Evolutionary conservation across 106 monocot genomes (phyloP), one percentile per base, ranked within the genome.

Genomic region (Vanilla planifolia): DNA sequence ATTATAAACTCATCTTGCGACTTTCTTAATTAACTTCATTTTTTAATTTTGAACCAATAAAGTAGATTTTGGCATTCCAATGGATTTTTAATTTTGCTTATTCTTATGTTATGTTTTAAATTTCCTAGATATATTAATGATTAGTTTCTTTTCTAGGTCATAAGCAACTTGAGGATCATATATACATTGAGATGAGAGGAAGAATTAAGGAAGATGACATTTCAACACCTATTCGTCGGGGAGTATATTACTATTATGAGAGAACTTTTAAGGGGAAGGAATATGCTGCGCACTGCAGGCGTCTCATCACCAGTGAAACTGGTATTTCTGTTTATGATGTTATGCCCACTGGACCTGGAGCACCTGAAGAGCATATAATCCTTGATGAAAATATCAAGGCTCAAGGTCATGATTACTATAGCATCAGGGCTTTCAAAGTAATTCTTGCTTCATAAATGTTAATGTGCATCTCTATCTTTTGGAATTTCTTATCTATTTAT

Each of bases 371-470:
- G 72, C 98, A 88, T 75, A 62, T 92, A 59, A 98, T 98, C 52
- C 70, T 98, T n/a, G 98, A 98, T 71, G 87, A 92, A 73, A 98
- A 98, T 77, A 66, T 88, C 25, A 88, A 85, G 75, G 84, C 98
- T 39, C 70, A 85, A 62, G 80, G 67, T 16, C 74, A 88, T 56
- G 74, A 75, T 51, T 98, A 88, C 47, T 98, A 92, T 58, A 75
- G 81, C 43, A 82, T 98, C 46, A 85, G 79, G 9, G 59, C 87
- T 68, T 92, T 91, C 60, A 68, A 92, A 73, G 98, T 98, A 80
- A 17, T 33, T 50, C 15, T 51, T 26, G 0, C 1, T 20, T 15
- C 1, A 23, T 57, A 8, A 57, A 9, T 35, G 35, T 57, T 21
- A 28, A 2, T 33, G 9, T 57, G 5, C 2, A 36, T 34, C 35